Evolutionary conservation across 306 rosid species (phyloP), one percentile per base, ranked within the genome.

Genomic region (Ammopiptanthus mongolicus): DNA sequence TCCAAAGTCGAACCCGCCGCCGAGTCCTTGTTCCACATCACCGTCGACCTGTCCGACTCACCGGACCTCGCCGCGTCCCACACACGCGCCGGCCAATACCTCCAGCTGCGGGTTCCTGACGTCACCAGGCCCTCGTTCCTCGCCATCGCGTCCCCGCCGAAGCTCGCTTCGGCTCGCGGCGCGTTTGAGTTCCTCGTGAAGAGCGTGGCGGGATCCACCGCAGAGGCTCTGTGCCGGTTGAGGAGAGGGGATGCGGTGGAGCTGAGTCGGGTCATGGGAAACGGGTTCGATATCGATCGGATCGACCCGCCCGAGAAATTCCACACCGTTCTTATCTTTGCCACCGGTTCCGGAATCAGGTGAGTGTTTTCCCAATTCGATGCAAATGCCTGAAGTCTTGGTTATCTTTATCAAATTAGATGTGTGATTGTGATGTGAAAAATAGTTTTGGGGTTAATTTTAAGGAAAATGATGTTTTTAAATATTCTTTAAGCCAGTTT

Each of bases 281-380:
- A 78, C 15, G 99, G 97, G 4, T 95, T 95, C 50, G 89, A 91
- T 18, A 69, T 84, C 18, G 79, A 76, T 61, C 92, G 52, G 67
- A 92, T 95, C 60, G 87, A 89, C 15, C 97, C 97, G 78, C 88
- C 96, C 15, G 87, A 87, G 76, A 84, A 83, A 22, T 87, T 57
- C 22, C 74, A 82, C 6, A 88, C 93, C 13, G 89, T 95, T 79
- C 31, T 92, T 10, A 81, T 95, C 57, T 95, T 95, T 37, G 93
- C 96, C 14, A 90, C 97, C 7, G 97, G 99, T 85, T 92, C 97
- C 33, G 99, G 91, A 85, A 95, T 95, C 67, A 92, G 99, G 99
- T 90, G 14, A 18, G 74, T 70, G 15, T 58, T 78, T 23, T 37
- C 11, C 34, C 71, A 34, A 22, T 44, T n/a, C 60, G 18, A 13